Evolutionary conservation across 2,329 filamentous ascomycete species (phyloP), one percentile per base, ranked within the genome.

Genomic region (Epichloe coenophiala): DNA sequence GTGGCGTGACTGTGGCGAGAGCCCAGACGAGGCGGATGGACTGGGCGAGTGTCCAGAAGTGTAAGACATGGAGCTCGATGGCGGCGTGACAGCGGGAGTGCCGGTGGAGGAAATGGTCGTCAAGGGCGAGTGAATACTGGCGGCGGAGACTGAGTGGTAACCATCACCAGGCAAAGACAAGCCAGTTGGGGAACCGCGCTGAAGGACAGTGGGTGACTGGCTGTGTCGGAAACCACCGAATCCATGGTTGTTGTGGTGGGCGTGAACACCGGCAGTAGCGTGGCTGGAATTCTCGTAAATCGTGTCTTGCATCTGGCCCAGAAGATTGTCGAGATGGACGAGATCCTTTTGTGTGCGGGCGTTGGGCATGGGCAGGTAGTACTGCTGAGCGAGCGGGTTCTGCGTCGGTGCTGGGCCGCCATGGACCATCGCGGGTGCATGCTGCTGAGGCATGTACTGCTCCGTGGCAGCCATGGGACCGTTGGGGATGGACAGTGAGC

Each of bases 281-380:
- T 89, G 84, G 59, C 83, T 87, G 50, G 89, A 83, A 65, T 84
- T 95, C 70, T 97, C 93, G 64, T 97, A 97, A 46, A 97, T 88
- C 44, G 91, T 96, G 56, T 85, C 83, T 69, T 96, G 90, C 76
- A 97, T 91, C 69, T 96, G 88, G 69, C 95, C 89, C 50, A 98
- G 79, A 66, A 97, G 87, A 63, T 89, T 86, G 66, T 97, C 93
- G 61, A 97, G 90, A 65, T 95, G 89, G 65, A 95, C 74, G 42
- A 98, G 75, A 65, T 98, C 93, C 65, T 82, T 89, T 77, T 97
- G 95, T 46, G 90, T 96, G 62, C 91, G 83, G 51, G 94, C 77
- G 60, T 89, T 94, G 45, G 83, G 82, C 73, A 95, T 88, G 9
- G 89, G 82, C 49, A 93, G 88, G 53, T 96, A 76, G 55, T 88